Base-by-base conservation (phyloP, 768 basidiomycete species). In the Termitomyces sp. region DNA sequence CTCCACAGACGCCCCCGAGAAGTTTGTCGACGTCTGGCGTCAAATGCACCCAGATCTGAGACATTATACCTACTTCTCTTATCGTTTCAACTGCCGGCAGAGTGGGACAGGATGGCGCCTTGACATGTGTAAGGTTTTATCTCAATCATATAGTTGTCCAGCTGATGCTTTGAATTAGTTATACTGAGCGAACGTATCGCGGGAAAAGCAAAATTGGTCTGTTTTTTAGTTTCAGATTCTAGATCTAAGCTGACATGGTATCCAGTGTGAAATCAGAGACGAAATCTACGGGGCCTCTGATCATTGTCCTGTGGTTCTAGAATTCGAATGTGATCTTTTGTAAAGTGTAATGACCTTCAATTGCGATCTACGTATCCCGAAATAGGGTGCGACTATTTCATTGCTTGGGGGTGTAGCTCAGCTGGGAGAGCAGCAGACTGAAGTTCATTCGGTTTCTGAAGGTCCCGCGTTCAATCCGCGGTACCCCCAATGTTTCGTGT, bases 241-340 rank as follows among this genome's bases (percentile, higher is more conserved):
- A 45, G 16, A 14, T 28, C 10, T 6, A 18, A n/a, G 14, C 33
- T 59, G 44, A 60, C 55, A 16, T 22, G 4, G 20, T 57, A 28
- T 44, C 4, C 40, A 81, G 82, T 94, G 92, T 67, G 92, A 93
- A 70, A 94, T 94, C 57, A 78, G 92, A 42, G 81, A 80, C 61
- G 90, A 91, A 65, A 88, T 92, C 52, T 94, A 90, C 54, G 92
- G 92, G 13, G 92, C 90, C 35, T 92, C 90, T 30, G 92, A 94
- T 65, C 92, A 94, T 68, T 82, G 88, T 61, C 93, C 93, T 6
- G 70, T 94, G 18, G 82, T 90, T 13, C 71, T 94, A 72, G 93
- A 95, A 66, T 52, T 58, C 12, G 60, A 52, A 26, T 46, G 47
- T 40, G 45, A 46, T 10, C 30, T 30, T 14, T 54, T 46, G 24